Evolutionary conservation across 345 rosid species (phyloP), one percentile per base, ranked within the genome.

Genomic region (Citrus reticulata): DNA sequence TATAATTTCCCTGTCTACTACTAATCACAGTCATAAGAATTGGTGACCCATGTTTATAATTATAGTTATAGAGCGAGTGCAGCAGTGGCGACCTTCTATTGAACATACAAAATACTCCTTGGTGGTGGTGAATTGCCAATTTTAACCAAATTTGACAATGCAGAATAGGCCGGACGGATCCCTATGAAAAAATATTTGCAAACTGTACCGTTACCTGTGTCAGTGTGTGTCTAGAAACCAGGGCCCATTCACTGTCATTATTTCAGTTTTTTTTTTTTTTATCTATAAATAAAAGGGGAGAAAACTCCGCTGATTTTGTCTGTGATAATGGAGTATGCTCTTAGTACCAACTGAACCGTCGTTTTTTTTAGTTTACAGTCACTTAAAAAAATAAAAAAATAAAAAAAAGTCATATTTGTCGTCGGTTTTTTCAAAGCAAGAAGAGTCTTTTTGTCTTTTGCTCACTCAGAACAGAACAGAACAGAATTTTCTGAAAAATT

Each of bases 341-440:
- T 17, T 58, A 4, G 49, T 42, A 42, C 61, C 6, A 34, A 34
- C 37, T 13, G 4, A 84, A 81, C 81, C 82, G 84, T 77, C 42
- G 35, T 61, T 76, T 46, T 46, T 55, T 74, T 55, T 25, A 37
- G 13, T 46, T 46, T 46, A 3, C 51, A 4, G 51, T 11, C 51
- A 46, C 51, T 46, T 46, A 2, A 3, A 13, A 13, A 11, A 39
- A 39, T 2, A 5, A 11, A 16, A 24, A 24, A 24, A 24, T 24
- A 24, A 24, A 24, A 24, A 24, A 55, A 51, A 19, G 54, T 46
- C 25, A 7, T 59, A 22, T 58, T 27, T 14, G 37, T 68, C 30
- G 51, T 74, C 88, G 83, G 80, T 72, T 68, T 35, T 79, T 46
- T 57, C 89, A 57, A 83, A 81, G 84, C 78, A 37, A 13, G 51